Conservation (phyloP, 768 basidiomycete species). For the Pleurotus giganteus region DNA sequence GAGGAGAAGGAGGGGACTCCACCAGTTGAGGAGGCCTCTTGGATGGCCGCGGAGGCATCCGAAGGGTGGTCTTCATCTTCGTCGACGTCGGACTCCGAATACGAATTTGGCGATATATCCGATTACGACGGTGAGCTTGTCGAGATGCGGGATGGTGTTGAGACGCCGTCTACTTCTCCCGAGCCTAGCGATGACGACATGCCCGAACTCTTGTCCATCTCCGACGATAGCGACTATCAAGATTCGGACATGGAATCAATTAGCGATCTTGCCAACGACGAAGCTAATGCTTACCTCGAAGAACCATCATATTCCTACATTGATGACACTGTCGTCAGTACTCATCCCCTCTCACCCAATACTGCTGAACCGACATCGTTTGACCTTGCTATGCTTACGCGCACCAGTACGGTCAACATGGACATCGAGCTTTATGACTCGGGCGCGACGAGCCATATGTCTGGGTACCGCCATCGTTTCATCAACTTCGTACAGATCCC, state of each 20-base stretch:
- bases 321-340: too few species aligned
- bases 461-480: constrained; percentile 14
- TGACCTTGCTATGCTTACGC: background rate
- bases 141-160: background rate
- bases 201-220: background rate
- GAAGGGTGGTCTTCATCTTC: too few species aligned
- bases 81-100: background rate
- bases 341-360: too few species aligned
- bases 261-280: too few species aligned
- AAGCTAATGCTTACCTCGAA: too few species aligned
- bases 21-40: background rate
- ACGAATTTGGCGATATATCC: background rate
- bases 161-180: background rate
- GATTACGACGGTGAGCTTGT: background rate
- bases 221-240: background rate
- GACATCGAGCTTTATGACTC: constrained; percentile 19
- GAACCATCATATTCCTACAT: too few species aligned
- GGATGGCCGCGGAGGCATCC: background rate
- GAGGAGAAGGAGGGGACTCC: background rate
- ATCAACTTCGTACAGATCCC: constrained; percentile 13
- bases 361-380: too few species aligned
- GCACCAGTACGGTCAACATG: background rate
- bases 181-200: background rate
- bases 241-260: background rate
- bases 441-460: constrained; percentile 15